A percentile compares a stretch with the other conserved stretches of the same genome.
phyloP scores from a whole-genome alignment of 768 basidiomycete species.

The Sarcodon aspratus region DNA sequence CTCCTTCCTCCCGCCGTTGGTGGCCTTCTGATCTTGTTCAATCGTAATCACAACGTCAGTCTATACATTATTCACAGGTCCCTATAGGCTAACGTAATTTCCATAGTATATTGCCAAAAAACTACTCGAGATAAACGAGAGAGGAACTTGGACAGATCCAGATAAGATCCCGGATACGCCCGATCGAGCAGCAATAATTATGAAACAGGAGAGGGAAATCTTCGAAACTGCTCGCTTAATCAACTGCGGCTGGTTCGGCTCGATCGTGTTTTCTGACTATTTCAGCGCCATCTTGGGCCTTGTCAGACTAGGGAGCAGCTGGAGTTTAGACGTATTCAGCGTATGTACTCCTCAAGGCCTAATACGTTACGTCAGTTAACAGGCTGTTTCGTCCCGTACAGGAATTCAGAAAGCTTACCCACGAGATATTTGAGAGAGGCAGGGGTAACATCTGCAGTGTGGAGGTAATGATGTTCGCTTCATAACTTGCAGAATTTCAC shows the following conservation, averaged over 20 bases:
- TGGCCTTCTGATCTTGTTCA: conserved; percentile 75
- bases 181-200: conserved; percentile 20
- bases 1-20: conserved; percentile 72
- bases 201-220: conserved; percentile 36
- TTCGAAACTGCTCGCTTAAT: conserved; percentile 74
- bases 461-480: conserved; percentile 35
- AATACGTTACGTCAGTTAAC: not conserved
- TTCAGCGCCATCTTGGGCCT: conserved; percentile 75
- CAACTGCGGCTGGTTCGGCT: conserved; percentile 74
- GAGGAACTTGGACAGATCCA: conserved; percentile 51
- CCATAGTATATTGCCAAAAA: conserved; percentile 68
- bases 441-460: conserved; percentile 76
- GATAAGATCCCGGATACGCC: conserved; percentile 21
- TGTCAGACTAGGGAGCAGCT: conserved; percentile 59
- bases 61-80: not conserved
- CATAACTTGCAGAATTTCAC: not conserved
- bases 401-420: conserved; percentile 58
- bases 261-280: conserved; percentile 76
- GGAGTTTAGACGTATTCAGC: conserved; percentile 69
- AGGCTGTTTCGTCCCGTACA: conserved; percentile 12
- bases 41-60: conserved; percentile 78
- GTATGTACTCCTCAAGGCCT: conserved; percentile 24
- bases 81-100: not conserved
- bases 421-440: conserved; percentile 64
- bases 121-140: conserved; percentile 73